Conservation (phyloP, 768 basidiomycete species). For the Trametes cubensis region DNA sequence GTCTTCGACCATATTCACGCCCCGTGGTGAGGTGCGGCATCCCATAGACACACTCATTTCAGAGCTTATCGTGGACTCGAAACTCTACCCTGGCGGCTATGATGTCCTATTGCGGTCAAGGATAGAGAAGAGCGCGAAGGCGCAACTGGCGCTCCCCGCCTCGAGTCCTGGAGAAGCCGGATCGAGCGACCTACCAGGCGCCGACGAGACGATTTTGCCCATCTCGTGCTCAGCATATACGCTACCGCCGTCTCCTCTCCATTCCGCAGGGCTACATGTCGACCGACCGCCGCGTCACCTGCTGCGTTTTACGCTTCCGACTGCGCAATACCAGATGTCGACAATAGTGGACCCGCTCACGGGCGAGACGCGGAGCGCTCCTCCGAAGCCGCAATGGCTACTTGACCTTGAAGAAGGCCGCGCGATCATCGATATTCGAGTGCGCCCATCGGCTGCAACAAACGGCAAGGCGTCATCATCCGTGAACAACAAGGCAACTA, state of each 20-base stretch:
- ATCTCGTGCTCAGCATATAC: slow-evolving; percentile 66
- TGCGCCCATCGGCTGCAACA: slow-evolving; percentile 49
- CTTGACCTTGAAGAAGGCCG: slow-evolving; percentile 61
- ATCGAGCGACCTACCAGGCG: slow-evolving; percentile 15
- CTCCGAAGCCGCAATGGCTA: slow-evolving; percentile 74
- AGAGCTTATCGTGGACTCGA: slow-evolving; percentile 81
- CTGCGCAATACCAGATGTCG: slow-evolving; percentile 75
- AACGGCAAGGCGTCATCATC: slow-evolving; percentile 29
- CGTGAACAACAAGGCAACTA: slow-evolving; percentile 36
- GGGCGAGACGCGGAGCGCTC: slow-evolving; percentile 60
- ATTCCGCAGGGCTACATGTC: slow-evolving; percentile 66
- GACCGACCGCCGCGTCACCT: slow-evolving; percentile 68
- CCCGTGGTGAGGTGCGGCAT: slow-evolving; percentile 61
- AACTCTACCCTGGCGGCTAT: slow-evolving; percentile 79
- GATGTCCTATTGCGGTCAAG: slow-evolving; percentile 50
- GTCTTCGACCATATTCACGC: slow-evolving; percentile 58
- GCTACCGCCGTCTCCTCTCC: slow-evolving; percentile 80
- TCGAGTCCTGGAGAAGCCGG: slow-evolving; percentile 24
- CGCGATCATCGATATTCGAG: slow-evolving; percentile 57
- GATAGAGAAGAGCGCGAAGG: slow-evolving; percentile 40
- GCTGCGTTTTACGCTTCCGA: slow-evolving; percentile 77
- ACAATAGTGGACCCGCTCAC: slow-evolving; percentile 83
- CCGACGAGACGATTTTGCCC: slow-evolving; percentile 44
- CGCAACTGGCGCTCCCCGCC: slow-evolving; percentile 40
- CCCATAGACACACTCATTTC: slow-evolving; percentile 73